Conservation (phyloP, 2,329 filamentous ascomycete genomes). For the Teratosphaeria zuluensis region DNA sequence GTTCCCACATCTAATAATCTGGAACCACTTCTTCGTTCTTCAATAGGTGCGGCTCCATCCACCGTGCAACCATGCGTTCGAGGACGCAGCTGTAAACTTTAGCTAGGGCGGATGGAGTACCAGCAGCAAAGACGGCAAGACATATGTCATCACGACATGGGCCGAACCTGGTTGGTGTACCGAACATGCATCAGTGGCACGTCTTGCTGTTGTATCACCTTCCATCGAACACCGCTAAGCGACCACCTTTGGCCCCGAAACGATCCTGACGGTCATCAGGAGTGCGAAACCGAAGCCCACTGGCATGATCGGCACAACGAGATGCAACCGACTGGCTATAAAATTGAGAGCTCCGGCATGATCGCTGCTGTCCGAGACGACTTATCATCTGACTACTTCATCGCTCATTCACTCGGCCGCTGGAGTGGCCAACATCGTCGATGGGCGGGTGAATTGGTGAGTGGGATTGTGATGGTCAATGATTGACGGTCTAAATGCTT, state of each 20-base stretch:
- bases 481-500: too few species aligned
- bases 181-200: not conserved
- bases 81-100: not conserved
- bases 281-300: not conserved
- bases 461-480: too few species aligned
- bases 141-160: not conserved
- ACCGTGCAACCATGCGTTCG: not conserved
- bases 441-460: too few species aligned
- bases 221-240: not conserved
- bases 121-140: not conserved
- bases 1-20: not conserved
- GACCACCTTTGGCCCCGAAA: not conserved
- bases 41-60: not conserved
- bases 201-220: not conserved
- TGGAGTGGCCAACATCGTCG: too few species aligned
- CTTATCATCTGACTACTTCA: too few species aligned
- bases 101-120: not conserved
- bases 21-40: not conserved
- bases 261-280: not conserved
- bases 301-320: not conserved
- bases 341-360: too few species aligned
- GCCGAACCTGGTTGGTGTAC: not conserved
- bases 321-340: too few species aligned
- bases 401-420: too few species aligned
- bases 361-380: too few species aligned